Conservation (phyloP, 257 asterid genomes). For the Ehretia macrophylla region DNA sequence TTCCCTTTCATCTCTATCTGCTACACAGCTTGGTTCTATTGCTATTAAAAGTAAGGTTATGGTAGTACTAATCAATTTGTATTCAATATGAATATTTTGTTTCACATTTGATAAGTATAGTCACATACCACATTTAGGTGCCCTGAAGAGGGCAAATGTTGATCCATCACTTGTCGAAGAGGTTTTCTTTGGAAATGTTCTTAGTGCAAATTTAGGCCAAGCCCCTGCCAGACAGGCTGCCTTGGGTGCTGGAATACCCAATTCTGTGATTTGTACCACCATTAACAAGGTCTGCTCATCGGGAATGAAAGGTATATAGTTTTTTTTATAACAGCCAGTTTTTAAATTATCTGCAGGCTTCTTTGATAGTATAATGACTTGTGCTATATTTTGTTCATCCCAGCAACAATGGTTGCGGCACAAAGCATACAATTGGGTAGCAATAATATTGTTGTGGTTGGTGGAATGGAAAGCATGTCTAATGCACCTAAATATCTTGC, state of each 20-base stretch:
- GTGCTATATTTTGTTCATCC: constrained; percentile 7
- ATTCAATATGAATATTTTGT: constrained; percentile 4
- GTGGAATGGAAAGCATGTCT: constrained; percentile 99
- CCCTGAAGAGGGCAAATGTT: constrained; percentile 79
- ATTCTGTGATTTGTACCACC: constrained; percentile 85
- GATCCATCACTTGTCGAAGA: constrained; percentile 86
- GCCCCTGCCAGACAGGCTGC: constrained; percentile 99
- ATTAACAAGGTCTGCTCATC: constrained; percentile 93
- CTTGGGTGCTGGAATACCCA: constrained; percentile 85
- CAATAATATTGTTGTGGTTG: constrained; percentile 82
- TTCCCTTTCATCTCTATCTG: constrained; percentile 77
- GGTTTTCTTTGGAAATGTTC: constrained; percentile 93
- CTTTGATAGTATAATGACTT: constrained; percentile 11
- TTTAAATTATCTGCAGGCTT: neutral
- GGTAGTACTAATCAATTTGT: neutral
- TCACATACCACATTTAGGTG: constrained; percentile 38
- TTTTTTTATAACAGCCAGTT: neutral
- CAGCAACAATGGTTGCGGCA: constrained; percentile 92
- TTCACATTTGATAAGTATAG: neutral
- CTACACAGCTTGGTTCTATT: constrained; percentile 90
- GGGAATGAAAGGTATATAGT: constrained; percentile 78
- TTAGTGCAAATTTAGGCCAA: constrained; percentile 96
- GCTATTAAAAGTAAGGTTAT: constrained; percentile 56
- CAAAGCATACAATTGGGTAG: constrained; percentile 66
- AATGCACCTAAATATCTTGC: constrained; percentile 82